Conservation (phyloP, 2,329 filamentous ascomycete genomes). For the Gliomastix tumulicola region DNA sequence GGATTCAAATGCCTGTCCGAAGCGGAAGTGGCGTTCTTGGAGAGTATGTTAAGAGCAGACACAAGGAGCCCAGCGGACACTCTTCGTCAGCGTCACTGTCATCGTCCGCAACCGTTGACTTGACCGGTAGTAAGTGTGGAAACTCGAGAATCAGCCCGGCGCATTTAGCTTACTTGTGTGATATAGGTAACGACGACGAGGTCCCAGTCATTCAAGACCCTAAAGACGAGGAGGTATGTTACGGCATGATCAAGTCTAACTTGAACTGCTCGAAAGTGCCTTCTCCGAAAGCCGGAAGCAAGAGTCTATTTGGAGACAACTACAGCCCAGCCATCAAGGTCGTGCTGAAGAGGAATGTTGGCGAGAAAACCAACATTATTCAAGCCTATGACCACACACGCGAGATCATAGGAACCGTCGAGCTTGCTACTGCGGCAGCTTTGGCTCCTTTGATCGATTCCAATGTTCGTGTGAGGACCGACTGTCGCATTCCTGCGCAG, state of each 20-base stretch:
- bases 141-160: too few relatives aligned
- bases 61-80: conserved; percentile 36
- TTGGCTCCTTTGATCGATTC: conserved; percentile 70
- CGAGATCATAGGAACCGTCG: conserved; percentile 69
- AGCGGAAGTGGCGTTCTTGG: conserved; percentile 52
- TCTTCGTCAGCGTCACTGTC: too few relatives aligned
- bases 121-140: conserved; percentile 47
- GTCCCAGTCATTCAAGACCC: conserved; percentile 50
- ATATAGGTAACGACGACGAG: conserved; percentile 47
- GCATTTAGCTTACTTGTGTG: too few relatives aligned
- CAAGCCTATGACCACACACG: conserved; percentile 67
- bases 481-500: conserved; percentile 63
- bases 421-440: conserved; percentile 57
- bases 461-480: conserved; percentile 57
- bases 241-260: conserved; percentile 65
- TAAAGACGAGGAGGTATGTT: conserved; percentile 68
- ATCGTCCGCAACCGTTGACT: too few relatives aligned
- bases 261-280: conserved; percentile 65
- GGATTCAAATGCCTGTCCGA: conserved; percentile 18
- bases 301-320: conserved; percentile 47
- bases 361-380: conserved; percentile 53
- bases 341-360: conserved; percentile 52
- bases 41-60: conserved; percentile 58
- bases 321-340: conserved; percentile 74
- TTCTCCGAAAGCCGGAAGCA: conserved; percentile 55